phyloP scores from a whole-genome alignment of 306 rosid genomes.

The Betula pendula region DNA sequence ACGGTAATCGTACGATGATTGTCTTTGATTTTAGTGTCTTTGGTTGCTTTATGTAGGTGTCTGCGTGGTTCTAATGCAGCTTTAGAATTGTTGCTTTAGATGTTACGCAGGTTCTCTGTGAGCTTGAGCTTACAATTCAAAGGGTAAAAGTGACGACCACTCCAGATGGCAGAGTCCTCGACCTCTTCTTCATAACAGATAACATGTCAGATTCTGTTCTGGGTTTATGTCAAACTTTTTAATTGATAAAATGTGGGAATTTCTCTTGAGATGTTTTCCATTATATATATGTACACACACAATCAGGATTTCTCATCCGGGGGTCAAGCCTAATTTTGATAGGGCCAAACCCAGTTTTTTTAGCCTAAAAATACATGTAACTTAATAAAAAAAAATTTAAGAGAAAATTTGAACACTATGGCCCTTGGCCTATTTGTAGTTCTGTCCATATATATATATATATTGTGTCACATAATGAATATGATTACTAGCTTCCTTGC shows the following conservation, averaged over 20 bases:
- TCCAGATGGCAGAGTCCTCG: slow-evolving; percentile 75
- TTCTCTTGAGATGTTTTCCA: not conserved
- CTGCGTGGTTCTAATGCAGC: slow-evolving; percentile 23
- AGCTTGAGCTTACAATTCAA: slow-evolving; percentile 76
- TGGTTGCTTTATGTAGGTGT: slow-evolving; percentile 2
- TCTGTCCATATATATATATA: too few species aligned
- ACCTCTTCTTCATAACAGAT: slow-evolving; percentile 80
- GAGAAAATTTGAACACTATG: too few species aligned
- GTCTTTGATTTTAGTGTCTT: not conserved
- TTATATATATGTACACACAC: not conserved
- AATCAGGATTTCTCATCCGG: too few species aligned
- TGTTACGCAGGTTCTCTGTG: slow-evolving; percentile 57
- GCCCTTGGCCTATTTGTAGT: too few species aligned
- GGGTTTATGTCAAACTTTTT: not conserved
- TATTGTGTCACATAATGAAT: not conserved
- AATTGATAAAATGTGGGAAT: not conserved
- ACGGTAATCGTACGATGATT: slow-evolving; percentile 40
- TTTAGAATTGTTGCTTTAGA: slow-evolving; percentile 40
- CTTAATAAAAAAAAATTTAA: too few species aligned
- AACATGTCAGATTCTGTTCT: slow-evolving; percentile 48
- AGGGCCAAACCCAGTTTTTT: too few species aligned
- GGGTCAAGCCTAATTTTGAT: too few species aligned
- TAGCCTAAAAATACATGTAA: too few species aligned
- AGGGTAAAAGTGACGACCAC: slow-evolving; percentile 77
- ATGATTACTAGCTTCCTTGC: not conserved